Percentiles rank a stretch among this genome's conserved stretches.
These are phyloP conservation scores for Lepidium didymum DNA, from an alignment of 345 rosid genomes.

Conservation along the genomic window DNA sequence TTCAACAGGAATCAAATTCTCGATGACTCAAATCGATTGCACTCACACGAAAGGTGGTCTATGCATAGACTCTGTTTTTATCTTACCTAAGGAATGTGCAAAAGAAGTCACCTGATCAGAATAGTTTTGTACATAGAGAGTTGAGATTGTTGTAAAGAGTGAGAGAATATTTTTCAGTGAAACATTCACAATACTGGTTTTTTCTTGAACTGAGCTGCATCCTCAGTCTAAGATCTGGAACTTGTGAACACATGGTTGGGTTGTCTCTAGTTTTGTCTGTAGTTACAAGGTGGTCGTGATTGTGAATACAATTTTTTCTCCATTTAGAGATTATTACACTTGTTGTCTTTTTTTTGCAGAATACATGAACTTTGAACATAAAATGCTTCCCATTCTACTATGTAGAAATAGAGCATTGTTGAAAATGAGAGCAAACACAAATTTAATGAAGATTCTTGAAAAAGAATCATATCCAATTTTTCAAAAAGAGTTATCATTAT, in stretches of 20 bases:
- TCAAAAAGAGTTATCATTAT: neutral
- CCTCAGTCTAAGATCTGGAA: conserved; percentile 9
- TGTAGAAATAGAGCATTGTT: neutral
- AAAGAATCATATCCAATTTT: neutral
- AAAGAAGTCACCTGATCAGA: conserved; percentile 25
- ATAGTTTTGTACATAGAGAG: conserved; percentile 18
- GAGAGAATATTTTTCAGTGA: conserved; percentile 10
- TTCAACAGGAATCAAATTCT: conserved; percentile 47
- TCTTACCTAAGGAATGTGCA: conserved; percentile 43
- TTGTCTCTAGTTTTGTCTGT: conserved; percentile 21
- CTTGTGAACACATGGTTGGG: conserved; percentile 22
- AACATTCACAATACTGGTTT: neutral
- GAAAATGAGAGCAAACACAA: neutral
- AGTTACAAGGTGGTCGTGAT: neutral
- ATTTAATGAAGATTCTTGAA: neutral
- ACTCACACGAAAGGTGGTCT: conserved; percentile 97
- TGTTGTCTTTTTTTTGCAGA: neutral
- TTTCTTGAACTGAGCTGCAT: neutral
- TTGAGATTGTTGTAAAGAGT: conserved; percentile 16
- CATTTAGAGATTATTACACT: neutral
- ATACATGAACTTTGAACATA: neutral
- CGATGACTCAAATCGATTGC: conserved; percentile 83
- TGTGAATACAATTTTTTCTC: conserved; percentile 4
- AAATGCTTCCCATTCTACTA: neutral
- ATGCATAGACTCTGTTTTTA: conserved; percentile 58